Base-by-base conservation (phyloP, 2,329 filamentous ascomycete species). In the Sphaerulina musiva region DNA sequence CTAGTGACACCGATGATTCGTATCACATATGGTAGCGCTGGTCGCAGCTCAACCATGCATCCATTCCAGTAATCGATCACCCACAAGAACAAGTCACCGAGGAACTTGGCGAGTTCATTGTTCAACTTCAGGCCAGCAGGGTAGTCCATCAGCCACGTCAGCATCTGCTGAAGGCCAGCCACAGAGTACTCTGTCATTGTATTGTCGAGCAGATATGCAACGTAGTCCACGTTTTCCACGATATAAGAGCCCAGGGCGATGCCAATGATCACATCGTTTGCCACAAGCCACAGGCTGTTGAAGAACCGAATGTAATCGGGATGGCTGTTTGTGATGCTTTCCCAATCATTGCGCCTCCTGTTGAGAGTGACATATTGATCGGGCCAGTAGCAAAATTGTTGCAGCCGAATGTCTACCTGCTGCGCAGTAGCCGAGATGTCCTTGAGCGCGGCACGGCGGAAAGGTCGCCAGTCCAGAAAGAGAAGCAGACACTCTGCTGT, bases 321-420 rank as follows among this genome's bases (percentile, higher is more conserved):
- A 70, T 98, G 92, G 64, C 86, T 95, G 46, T 86, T 93, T 0
- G 91, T 96, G 52, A 97, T 87, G 69, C 92, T 97, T 55, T 90
- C 88, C 92, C 93, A 97, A 64, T 95, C 89, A 59, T 85, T 84
- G 68, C 95, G 95, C 39, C 91, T 80, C 66, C 88, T 84, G n/a
- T 91, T 85, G 45, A 98, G 73, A 12, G 90, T 97, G 42, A 92
- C 80, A 68, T 97, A 96, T 70, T 98, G 92, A 72, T 95, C 89
- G 2, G 93, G 95, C 91, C 92, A 97, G 70, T 98, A 98, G 72
- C 92, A 97, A 68, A 97, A 97, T 69, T 98, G 93, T 68, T 97
- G 90, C 20, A 98, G 79, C 4, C 93, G 87, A 60, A 98, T 96
- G 72, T 98, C 93, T 36, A 98, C 85, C 71, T 98, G 93, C 69